Evolutionary conservation across 1,284 basidiomycete genomes (phyloP), one percentile per base, ranked within the genome.

Genomic region (Microstroma glucosiphilum): DNA sequence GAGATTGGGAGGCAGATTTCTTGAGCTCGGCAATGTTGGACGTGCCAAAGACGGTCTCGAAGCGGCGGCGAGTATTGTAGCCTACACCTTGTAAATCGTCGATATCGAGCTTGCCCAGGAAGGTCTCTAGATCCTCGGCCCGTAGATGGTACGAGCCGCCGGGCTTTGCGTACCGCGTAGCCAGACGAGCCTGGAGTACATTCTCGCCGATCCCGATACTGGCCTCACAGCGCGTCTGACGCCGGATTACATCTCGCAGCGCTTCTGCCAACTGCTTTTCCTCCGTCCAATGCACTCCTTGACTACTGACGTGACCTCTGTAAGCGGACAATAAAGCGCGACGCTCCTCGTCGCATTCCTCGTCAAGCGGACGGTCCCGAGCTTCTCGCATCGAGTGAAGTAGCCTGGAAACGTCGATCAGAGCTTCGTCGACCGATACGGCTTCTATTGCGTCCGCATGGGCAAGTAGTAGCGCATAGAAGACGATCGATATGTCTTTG

Each of bases 361-460:
- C 43, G 21, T 48, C 43, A 37, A 37, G 30, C 30, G 30, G 30
- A 60, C 51, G 30, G 54, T 59, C 60, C 1, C 65, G 60, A 8
- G 68, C 60, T 8, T 68, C 63, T 25, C 71, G 69, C 69, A 76
- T 71, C 15, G 49, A 60, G 30, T 68, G 65, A 21, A 90, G 85
- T 0, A 85, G 85, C 9, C 82, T 85, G 0, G 90, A 88, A 4
- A 93, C 90, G 62, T 97, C 93, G 64, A 97, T 86, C 11, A 97
- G 83, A 0, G 92, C 93, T 79, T 98, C 94, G 69, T 98, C 94
- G 1, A 98, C 89, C 6, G 91, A 94, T 1, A 96, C 93, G 0
- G 93, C 92, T 81, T 97, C 88, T 3, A 97, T 83, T 68, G 93
- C 90, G 72, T 96, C 92, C 4, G 91, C 89, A 71, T 91, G 87